Base-by-base conservation (phyloP, 148 eudicot genomes). In the Chenopodium album region DNA sequence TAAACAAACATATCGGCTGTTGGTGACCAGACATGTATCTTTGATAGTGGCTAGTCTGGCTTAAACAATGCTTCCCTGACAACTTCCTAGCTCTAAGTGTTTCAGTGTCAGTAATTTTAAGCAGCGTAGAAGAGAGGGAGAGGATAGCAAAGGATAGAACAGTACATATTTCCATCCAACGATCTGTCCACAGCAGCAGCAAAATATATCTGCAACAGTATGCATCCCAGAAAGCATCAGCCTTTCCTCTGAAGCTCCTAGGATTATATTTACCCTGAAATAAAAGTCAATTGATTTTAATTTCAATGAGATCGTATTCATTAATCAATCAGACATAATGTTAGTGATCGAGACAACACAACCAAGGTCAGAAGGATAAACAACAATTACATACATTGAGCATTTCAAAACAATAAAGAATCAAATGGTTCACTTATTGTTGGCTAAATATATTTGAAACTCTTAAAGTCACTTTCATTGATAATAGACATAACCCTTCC, bases 131-230 rank as follows among this genome's bases (percentile, higher is more conserved):
- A 2, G 23, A 4, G 22, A 23, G 11, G 26, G 64, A 29, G 54
- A 79, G 59, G 29, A 32, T 65, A 68, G 64, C 54, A 88, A 86
- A 77, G 28, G 73, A 66, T 41, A 72, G 65, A 87, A 79, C 62
- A 54, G 23, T 91, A 95, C 98, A 85, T 95, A 95, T 95, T 95
- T 95, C 98, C 97, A 95, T 76, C 98, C 98, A 50, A 90, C 89
- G 70, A 88, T 88, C 81, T 95, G 98, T 28, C 98, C 94, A 56
- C 98, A 95, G 84, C 88, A 90, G 85, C 97, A 92, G 84, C 98
- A 95, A 85, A 84, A 93, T 85, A 91, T 83, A 86, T 95, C 98
- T 2, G 93, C 89, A 9, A 95, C 97, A 34, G 93, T 95, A 80
- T 93, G 96, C 92, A 89, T 78, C 62, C 98, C 96, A 34, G 98